A percentile compares a stretch with the other conserved stretches of the same genome.
Evolutionary conservation across 2,329 filamentous ascomycete species (phyloP).

Genomic region (Fonsecaea erecta): DNA sequence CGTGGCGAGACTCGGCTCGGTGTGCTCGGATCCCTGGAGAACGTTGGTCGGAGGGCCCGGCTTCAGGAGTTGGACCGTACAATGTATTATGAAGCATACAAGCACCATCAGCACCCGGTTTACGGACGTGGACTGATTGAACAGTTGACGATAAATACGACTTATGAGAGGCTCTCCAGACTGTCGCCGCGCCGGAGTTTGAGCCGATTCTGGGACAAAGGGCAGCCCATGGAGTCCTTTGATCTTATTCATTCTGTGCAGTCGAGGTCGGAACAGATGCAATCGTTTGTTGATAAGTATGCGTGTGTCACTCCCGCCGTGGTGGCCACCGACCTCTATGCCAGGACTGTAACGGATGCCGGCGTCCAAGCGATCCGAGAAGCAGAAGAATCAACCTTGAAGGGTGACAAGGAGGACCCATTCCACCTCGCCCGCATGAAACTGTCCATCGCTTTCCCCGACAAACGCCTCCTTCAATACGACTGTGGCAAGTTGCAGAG

Average conservation of each 20-base stretch:
- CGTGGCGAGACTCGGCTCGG: slow-evolving; percentile 50
- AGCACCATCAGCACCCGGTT: slow-evolving; percentile 77
- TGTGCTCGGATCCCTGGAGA: slow-evolving; percentile 74
- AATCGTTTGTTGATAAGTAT: slow-evolving; percentile 81
- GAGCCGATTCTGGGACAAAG: slow-evolving; percentile 40
- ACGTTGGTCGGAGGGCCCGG: slow-evolving; percentile 68
- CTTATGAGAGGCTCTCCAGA: slow-evolving; percentile 63
- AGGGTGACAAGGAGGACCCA: slow-evolving; percentile 61
- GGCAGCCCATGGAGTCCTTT: slow-evolving; percentile 51
- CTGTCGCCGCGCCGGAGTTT: slow-evolving; percentile 62
- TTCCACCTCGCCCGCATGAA: slow-evolving; percentile 95
- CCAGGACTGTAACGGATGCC: slow-evolving; percentile 66
- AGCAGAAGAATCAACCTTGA: slow-evolving; percentile 56
- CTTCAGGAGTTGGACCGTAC: slow-evolving; percentile 81
- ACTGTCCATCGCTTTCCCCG: slow-evolving; percentile 92
- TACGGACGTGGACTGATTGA: slow-evolving; percentile 82
- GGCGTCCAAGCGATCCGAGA: slow-evolving; percentile 64
- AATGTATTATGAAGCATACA: slow-evolving; percentile 78
- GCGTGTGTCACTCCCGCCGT: slow-evolving; percentile 90
- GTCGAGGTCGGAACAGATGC: slow-evolving; percentile 72
- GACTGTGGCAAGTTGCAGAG: slow-evolving; percentile 96
- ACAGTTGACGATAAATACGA: slow-evolving; percentile 68
- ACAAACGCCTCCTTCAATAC: slow-evolving; percentile 93
- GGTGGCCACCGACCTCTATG: slow-evolving; percentile 76
- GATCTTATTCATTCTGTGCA: slow-evolving; percentile 75